A percentile compares a stretch with the other conserved stretches of the same genome.
phyloP scores from a whole-genome alignment of 371 early-diverging fungal species.

The Mortierella sp. region DNA sequence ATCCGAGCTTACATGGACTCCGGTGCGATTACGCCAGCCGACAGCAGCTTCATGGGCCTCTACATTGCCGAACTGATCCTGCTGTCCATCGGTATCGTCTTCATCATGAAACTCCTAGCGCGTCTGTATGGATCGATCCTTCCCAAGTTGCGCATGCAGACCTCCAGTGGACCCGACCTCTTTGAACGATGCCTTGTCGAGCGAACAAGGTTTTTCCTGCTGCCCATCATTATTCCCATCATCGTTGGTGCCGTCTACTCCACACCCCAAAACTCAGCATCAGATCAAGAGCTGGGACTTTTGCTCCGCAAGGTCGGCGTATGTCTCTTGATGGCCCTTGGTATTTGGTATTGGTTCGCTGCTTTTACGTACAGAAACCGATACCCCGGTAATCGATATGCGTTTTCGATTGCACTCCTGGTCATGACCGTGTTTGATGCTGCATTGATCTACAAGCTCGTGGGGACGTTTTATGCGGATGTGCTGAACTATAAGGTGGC shows the following conservation, averaged over 20 bases:
- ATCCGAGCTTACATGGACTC: slow-evolving; percentile 26
- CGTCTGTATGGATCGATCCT: slow-evolving; percentile 14
- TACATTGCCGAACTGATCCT: slow-evolving; percentile 11
- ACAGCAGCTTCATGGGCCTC: slow-evolving; percentile 1
- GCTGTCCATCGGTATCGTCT: slow-evolving; percentile 26
- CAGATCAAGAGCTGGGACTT: slow-evolving; percentile 9
- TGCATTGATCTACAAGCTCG: slow-evolving; percentile 29
- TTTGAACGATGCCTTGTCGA: slow-evolving; percentile 19
- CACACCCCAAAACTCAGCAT: slow-evolving; percentile 3
- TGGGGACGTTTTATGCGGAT: slow-evolving; percentile 17
- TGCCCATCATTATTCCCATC: slow-evolving; percentile 13
- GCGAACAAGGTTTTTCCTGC: slow-evolving; percentile 15
- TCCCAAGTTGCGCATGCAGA: slow-evolving; percentile 18
- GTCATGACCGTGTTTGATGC: slow-evolving; percentile 11
- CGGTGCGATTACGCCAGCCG: background rate
- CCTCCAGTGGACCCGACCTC: slow-evolving; percentile 2
- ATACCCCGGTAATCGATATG: slow-evolving; percentile 6
- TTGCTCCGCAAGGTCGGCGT: slow-evolving; percentile 34
- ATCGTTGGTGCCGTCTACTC: slow-evolving; percentile 17
- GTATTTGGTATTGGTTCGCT: slow-evolving; percentile 7
- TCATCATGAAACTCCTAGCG: slow-evolving; percentile 21
- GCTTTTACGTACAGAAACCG: slow-evolving; percentile 15
- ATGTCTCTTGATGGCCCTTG: slow-evolving; percentile 8
- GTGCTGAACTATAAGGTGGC: slow-evolving; percentile 8
- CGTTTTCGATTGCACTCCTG: slow-evolving; percentile 9